Evolutionary conservation across 2,329 filamentous ascomycete species (phyloP).

Genomic region (Bipolaris victoriae): DNA sequence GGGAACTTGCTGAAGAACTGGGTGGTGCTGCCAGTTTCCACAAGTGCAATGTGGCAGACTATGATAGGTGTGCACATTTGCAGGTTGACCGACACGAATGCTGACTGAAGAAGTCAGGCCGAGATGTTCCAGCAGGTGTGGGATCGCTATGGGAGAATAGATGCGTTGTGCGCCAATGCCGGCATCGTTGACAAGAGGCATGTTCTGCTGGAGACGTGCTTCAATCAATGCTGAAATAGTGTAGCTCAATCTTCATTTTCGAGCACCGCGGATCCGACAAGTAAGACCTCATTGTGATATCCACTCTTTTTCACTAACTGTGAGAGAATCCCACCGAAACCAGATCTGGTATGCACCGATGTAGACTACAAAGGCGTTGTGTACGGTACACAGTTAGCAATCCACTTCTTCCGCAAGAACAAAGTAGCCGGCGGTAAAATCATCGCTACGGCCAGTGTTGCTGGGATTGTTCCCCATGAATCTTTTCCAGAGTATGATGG

Average conservation of each 20-base stretch:
- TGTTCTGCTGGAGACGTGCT: neutral
- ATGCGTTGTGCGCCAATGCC: slow-evolving; percentile 59
- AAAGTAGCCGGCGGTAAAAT: slow-evolving; percentile 53
- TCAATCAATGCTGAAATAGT: slow-evolving; percentile 35
- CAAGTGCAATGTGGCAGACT: slow-evolving; percentile 36
- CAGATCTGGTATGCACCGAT: slow-evolving; percentile 56
- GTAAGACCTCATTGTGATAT: slow-evolving; percentile 11
- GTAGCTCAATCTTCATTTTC: slow-evolving; percentile 51
- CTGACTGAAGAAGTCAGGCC: slow-evolving; percentile 49
- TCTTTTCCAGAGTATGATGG: slow-evolving; percentile 59
- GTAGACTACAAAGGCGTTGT: slow-evolving; percentile 60
- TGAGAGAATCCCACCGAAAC: slow-evolving; percentile 52
- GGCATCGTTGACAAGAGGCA: slow-evolving; percentile 55
- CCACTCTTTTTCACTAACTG: neutral
- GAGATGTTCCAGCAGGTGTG: slow-evolving; percentile 54
- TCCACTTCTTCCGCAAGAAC: slow-evolving; percentile 52
- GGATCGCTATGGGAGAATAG: slow-evolving; percentile 55
- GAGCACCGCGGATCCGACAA: slow-evolving; percentile 38
- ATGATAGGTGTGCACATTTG: slow-evolving; percentile 25
- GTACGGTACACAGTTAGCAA: slow-evolving; percentile 58
- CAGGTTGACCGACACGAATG: neutral
- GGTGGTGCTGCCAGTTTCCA: slow-evolving; percentile 31
- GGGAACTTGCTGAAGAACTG: slow-evolving; percentile 31
- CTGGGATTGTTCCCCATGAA: slow-evolving; percentile 54
- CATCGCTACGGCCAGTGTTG: slow-evolving; percentile 54